Conservation (phyloP, 2,329 filamentous ascomycete genomes). For the Alternaria incomplexa region DNA sequence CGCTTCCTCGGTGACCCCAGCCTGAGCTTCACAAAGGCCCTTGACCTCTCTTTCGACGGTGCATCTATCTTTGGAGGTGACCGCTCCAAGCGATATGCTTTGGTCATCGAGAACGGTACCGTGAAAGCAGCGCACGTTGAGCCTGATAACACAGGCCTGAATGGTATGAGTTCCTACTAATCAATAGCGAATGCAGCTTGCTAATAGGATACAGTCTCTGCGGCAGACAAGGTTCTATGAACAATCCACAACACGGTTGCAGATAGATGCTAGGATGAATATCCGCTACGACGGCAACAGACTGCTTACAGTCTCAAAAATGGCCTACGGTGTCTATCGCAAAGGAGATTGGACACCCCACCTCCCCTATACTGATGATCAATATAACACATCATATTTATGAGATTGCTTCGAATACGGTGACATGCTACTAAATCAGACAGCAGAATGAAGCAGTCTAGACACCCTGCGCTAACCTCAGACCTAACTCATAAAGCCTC, state of each 20-base stretch:
- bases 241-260: background rate
- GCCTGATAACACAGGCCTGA: conserved; percentile 83
- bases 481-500: background rate
- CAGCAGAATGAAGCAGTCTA: background rate
- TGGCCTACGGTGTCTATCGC: background rate
- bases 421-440: background rate
- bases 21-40: conserved; percentile 78
- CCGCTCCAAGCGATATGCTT: conserved; percentile 86
- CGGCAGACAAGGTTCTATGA: conserved; percentile 41
- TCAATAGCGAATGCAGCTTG: background rate
- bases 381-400: background rate
- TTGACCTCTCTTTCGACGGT: conserved; percentile 84
- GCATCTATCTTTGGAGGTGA: conserved; percentile 79
- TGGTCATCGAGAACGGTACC: conserved; percentile 83
- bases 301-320: background rate
- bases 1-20: conserved; percentile 87
- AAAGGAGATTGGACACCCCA: background rate
- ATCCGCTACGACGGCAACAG: background rate
- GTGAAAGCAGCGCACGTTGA: conserved; percentile 83
- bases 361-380: background rate
- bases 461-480: background rate
- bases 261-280: background rate
- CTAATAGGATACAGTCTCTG: conserved; percentile 32
- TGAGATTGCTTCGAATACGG: background rate
- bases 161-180: conserved; percentile 60